phyloP scores from a whole-genome alignment of 345 rosid genomes.

The Ceriops tagal region DNA sequence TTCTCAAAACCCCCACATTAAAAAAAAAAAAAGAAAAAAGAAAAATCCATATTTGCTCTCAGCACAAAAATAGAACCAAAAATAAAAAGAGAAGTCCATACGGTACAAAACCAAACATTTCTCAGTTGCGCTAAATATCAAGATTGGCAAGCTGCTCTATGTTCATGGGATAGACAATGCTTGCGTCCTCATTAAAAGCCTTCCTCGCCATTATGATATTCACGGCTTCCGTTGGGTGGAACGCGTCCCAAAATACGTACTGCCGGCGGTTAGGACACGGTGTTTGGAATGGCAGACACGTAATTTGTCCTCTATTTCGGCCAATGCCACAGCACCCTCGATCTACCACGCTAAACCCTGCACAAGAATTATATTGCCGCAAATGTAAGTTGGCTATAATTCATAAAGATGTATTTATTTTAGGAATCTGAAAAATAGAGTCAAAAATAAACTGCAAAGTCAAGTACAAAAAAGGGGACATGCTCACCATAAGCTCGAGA shows the following conservation, averaged over 20 bases:
- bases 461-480: not conserved
- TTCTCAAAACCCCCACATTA: not conserved
- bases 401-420: too few relatives aligned
- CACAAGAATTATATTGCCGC: not conserved
- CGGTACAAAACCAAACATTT: not conserved
- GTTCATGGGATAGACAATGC: constrained; percentile 66
- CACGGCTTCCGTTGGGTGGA: constrained; percentile 93
- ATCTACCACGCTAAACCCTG: constrained; percentile 69
- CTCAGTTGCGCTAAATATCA: constrained; percentile 8
- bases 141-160: constrained; percentile 64
- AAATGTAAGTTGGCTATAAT: too few relatives aligned
- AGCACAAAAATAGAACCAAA: too few relatives aligned
- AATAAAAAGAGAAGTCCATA: not conserved
- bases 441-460: too few relatives aligned
- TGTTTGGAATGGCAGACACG: constrained; percentile 88
- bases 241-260: constrained; percentile 94
- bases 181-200: constrained; percentile 62
- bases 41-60: too few relatives aligned
- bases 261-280: constrained; percentile 69
- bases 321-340: constrained; percentile 94
- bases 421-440: too few relatives aligned
- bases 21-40: not conserved
- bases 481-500: constrained; percentile 55
- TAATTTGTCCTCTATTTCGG: constrained; percentile 79
- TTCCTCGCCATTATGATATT: constrained; percentile 68